These are phyloP conservation scores for Saturnispora sanitii DNA, from an alignment of 805 yeast species.

Conservation along the genomic window DNA sequence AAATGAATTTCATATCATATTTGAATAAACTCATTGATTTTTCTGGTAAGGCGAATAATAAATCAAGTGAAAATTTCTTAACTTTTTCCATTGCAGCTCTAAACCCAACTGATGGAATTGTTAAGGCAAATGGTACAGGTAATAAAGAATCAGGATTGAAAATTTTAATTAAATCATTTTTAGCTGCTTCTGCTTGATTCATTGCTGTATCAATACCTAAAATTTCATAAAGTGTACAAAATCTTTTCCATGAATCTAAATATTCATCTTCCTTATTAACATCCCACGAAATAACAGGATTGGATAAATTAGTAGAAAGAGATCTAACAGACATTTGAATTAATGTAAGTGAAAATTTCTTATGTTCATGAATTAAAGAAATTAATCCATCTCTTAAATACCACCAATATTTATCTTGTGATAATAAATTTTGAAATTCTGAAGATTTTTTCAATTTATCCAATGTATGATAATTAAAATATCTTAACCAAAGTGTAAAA, in stretches of 20 bases:
- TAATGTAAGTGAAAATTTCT: slow-evolving; percentile 60
- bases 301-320: slow-evolving; percentile 27
- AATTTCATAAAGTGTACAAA: slow-evolving; percentile 66
- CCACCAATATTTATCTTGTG: slow-evolving; percentile 41
- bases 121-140: slow-evolving; percentile 62
- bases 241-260: slow-evolving; percentile 58
- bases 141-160: slow-evolving; percentile 42
- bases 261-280: slow-evolving; percentile 20
- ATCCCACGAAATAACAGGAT: slow-evolving; percentile 39
- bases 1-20: slow-evolving; percentile 32
- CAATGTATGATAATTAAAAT: slow-evolving; percentile 26
- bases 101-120: slow-evolving; percentile 67
- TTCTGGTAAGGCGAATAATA: slow-evolving; percentile 44
- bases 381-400: slow-evolving; percentile 46
- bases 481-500: slow-evolving; percentile 47
- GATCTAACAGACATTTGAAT: slow-evolving; percentile 49
- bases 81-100: slow-evolving; percentile 72
- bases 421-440: slow-evolving; percentile 25
- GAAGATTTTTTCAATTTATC: slow-evolving; percentile 8
- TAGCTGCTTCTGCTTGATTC: slow-evolving; percentile 77
- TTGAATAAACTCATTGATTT: slow-evolving; percentile 39
- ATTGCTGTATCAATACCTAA: slow-evolving; percentile 76
- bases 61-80: slow-evolving; percentile 46
- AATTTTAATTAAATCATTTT: slow-evolving; percentile 47
- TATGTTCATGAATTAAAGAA: slow-evolving; percentile 50